Conservation (phyloP, 441 rosid genomes). For the Populus hybrid region DNA sequence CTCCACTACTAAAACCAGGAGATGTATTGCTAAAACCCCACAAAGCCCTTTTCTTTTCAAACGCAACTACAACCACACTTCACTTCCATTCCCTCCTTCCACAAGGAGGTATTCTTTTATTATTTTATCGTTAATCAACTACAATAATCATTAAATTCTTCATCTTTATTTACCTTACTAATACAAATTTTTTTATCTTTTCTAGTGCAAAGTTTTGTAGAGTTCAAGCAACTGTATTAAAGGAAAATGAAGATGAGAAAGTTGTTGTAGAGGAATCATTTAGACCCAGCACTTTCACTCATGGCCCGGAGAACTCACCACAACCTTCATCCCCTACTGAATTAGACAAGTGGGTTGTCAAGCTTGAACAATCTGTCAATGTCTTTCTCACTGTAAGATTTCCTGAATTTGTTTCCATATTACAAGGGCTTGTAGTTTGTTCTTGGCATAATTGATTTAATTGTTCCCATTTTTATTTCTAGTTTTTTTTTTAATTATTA, state of each 20-base stretch:
- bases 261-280: conserved; percentile 67
- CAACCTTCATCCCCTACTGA: conserved; percentile 35
- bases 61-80: neutral
- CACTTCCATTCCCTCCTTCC: neutral
- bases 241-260: conserved; percentile 58
- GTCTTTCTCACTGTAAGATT: conserved; percentile 66
- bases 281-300: conserved; percentile 37
- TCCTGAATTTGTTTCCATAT: neutral
- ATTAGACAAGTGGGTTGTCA: conserved; percentile 53
- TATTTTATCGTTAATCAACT: neutral
- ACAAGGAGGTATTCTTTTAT: neutral
- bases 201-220: conserved; percentile 35
- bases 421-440: neutral
- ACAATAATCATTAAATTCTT: neutral
- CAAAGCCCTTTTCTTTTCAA: neutral
- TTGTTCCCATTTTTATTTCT: neutral
- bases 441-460: neutral
- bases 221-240: conserved; percentile 52
- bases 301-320: conserved; percentile 23
- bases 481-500: no score
- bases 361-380: conserved; percentile 71
- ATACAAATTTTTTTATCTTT: neutral
- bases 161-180: neutral
- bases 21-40: neutral
- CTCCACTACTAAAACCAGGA: neutral